phyloP scores from a whole-genome alignment of 345 rosid species.

The Atalantia buxifolia region DNA sequence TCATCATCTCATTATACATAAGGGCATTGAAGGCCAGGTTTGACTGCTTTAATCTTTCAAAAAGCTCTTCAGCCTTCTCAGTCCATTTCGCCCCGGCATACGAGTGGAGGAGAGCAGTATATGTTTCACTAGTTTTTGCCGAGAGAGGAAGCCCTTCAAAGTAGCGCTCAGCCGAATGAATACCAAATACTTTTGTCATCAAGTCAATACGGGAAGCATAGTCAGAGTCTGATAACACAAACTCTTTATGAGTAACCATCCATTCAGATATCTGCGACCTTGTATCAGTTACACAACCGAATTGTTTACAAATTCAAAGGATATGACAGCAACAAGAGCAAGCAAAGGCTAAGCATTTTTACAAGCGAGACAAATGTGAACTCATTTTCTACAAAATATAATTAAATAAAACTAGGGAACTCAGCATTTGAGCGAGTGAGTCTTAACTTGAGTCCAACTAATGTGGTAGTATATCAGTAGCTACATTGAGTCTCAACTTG shows the following conservation, averaged over 20 bases:
- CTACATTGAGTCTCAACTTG: no score
- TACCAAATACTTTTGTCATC: constrained; percentile 84
- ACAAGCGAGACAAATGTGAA: background rate
- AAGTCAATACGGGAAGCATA: constrained; percentile 69
- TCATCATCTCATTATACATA: constrained; percentile 91
- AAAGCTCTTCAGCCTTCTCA: constrained; percentile 66
- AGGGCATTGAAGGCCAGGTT: constrained; percentile 54
- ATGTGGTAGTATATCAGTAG: no score
- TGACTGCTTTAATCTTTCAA: constrained; percentile 48
- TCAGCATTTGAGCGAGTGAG: no score
- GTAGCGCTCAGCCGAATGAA: constrained; percentile 88
- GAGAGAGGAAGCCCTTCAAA: constrained; percentile 55
- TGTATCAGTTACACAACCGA: constrained; percentile 13
- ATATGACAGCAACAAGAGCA: background rate
- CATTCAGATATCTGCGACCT: constrained; percentile 74
- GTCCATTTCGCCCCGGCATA: constrained; percentile 58
- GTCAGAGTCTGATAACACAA: constrained; percentile 60
- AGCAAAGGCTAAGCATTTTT: background rate
- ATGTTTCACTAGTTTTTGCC: constrained; percentile 72
- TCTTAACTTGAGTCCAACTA: no score
- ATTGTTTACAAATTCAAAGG: background rate
- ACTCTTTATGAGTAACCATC: constrained; percentile 64
- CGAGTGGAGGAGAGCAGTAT: constrained; percentile 89
- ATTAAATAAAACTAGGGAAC: no score
- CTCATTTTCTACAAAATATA: no score